These are phyloP conservation scores for Monosporascus cannonballus DNA, from an alignment of 2,329 filamentous ascomycete species.

Conservation along the genomic window DNA sequence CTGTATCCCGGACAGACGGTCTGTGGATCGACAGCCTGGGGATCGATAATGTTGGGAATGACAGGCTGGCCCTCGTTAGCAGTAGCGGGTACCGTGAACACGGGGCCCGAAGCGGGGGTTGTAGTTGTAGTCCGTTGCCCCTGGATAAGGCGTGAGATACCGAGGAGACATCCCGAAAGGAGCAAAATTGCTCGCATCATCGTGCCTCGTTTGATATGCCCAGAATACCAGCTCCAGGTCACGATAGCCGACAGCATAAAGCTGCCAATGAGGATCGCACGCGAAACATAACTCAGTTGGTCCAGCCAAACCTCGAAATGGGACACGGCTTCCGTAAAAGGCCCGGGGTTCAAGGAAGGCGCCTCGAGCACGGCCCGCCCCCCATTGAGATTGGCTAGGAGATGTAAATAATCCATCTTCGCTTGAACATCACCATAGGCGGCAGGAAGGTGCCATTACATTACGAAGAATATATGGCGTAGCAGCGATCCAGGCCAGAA, in stretches of 20 bases:
- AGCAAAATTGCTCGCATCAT: slow-evolving; percentile 6
- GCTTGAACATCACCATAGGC: neutral
- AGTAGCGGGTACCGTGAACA: slow-evolving; percentile 10
- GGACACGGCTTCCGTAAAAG: neutral
- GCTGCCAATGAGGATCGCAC: neutral
- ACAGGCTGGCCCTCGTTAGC: slow-evolving; percentile 39
- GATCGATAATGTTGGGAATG: slow-evolving; percentile 60
- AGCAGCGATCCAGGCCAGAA: neutral
- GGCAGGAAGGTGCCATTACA: neutral
- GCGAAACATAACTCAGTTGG: neutral
- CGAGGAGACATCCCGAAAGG: slow-evolving; percentile 2
- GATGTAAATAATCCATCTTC: neutral
- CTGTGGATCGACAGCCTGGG: slow-evolving; percentile 57
- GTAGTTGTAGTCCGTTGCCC: neutral
- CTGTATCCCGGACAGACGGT: slow-evolving; percentile 62
- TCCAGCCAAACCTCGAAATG: neutral
- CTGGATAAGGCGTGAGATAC: slow-evolving; percentile 4
- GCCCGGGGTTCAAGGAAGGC: neutral
- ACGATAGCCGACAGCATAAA: neutral
- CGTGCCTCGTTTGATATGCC: neutral
- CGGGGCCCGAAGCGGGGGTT: neutral
- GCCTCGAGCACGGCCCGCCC: too few species aligned
- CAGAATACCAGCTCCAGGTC: neutral
- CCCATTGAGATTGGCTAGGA: too few species aligned
- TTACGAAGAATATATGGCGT: neutral